Percentiles rank a stretch among this genome's conserved stretches.
phyloP scores from a whole-genome alignment of 768 basidiomycete species.

The Boletus sp. region DNA sequence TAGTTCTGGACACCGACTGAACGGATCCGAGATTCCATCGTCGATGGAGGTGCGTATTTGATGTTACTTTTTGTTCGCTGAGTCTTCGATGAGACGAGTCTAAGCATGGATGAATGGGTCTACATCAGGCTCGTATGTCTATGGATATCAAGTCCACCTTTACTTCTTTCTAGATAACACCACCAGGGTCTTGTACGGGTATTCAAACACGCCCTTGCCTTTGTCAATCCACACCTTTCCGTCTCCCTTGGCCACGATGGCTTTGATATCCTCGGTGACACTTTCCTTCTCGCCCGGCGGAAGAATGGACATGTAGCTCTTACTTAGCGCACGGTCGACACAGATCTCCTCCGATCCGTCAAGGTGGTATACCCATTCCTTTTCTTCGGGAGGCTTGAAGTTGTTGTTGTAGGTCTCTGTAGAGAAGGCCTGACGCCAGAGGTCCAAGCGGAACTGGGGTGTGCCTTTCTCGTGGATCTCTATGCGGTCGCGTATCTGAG shows the following conservation, averaged over 20 bases:
- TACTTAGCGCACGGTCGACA: constrained; percentile 70
- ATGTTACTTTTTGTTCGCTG: too few species aligned
- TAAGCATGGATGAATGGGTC: neutral
- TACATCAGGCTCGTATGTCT: neutral
- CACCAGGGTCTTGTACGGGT: constrained; percentile 71
- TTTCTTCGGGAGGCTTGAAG: constrained; percentile 63
- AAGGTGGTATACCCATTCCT: constrained; percentile 51
- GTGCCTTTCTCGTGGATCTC: constrained; percentile 69
- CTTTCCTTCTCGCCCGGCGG: constrained; percentile 54
- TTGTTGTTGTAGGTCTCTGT: constrained; percentile 54
- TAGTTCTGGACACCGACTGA: too few species aligned
- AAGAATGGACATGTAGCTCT: constrained; percentile 79
- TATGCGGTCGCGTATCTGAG: constrained; percentile 63
- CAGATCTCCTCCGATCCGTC: constrained; percentile 53
- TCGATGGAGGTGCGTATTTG: neutral
- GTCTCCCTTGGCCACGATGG: constrained; percentile 57
- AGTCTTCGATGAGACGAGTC: neutral
- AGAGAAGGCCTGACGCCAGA: constrained; percentile 73
- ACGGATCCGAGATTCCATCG: too few species aligned
- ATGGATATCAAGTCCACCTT: neutral
- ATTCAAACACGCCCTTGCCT: constrained; percentile 69
- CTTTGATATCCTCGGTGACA: constrained; percentile 50
- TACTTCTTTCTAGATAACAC: constrained; percentile 51
- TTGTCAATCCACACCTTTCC: constrained; percentile 77
- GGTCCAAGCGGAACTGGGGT: constrained; percentile 77